Evolutionary conservation across 371 early-diverging fungal species (phyloP), one percentile per base, ranked within the genome.

Genomic region (Mucor mucedo): DNA sequence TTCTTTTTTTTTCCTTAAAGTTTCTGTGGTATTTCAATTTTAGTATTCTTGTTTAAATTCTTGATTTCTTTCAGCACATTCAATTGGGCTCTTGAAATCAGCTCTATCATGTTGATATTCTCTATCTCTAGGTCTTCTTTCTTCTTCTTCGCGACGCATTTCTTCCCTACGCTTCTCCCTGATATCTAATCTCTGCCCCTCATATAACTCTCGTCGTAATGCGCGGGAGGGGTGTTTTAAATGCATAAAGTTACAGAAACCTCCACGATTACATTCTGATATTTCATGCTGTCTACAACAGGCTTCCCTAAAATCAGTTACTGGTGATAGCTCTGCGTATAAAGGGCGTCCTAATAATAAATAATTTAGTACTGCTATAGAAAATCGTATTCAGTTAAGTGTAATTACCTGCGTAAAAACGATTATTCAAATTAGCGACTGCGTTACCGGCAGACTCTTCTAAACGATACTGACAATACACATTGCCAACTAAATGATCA

Each of bases 231-330:
- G 94, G 54, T 86, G 86, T 64, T 93, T 91, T 45, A 97, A 79
- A 81, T 99, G 99, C 98, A 99, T 98, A 79, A 98, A 99, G 79
- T 97, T 98, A 80, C 99, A 99, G 69, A 95, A 90, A 4, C 98
- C 98, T 30, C 97, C 98, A 39, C 98, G 93, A 65, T 90, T 94
- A 80, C 99, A 98, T 72, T 94, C 95, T 55, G 89, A 84, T 63
- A 87, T 92, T 68, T 98, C 98, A 75, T 98, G 91, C 73, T 98
- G 98, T 39, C 97, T 89, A 76, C 99, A 99, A 75, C 97, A 95
- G 5, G 98, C 98, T 84, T 98, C 98, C 56, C 93, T 87, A 72
- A 98, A 98, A 77, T 98, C 96, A 5, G 96, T 94, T 10, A 98
- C 98, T 29, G 97, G 98, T 47, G 95, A 95, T 45, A 97, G 78